A percentile compares a stretch with the other conserved stretches of the same genome.
Evolutionary conservation across 108 stramenopile species (phyloP).

Genomic region (Cyclotella sp.): DNA sequence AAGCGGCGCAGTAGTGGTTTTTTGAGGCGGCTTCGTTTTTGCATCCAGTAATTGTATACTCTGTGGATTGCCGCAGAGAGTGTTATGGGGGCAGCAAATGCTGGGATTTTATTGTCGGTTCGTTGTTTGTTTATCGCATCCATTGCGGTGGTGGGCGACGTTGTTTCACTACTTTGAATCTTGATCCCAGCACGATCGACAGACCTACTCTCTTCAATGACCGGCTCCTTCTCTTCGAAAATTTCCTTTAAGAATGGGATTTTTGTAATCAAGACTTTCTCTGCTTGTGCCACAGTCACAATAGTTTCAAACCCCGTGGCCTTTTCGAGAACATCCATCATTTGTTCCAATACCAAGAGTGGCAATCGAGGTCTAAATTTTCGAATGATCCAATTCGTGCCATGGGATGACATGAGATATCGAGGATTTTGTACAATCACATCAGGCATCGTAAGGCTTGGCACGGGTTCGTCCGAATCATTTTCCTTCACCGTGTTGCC

Average conservation of each 20-base stretch:
- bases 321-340: slow-evolving; percentile 85
- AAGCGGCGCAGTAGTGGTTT: slow-evolving; percentile 90
- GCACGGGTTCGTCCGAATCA: slow-evolving; percentile 3
- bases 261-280: slow-evolving; percentile 58
- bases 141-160: no score
- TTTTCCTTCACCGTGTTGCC: slow-evolving; percentile 7
- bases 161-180: background rate
- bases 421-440: slow-evolving; percentile 42
- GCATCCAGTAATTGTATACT: slow-evolving; percentile 90
- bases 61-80: slow-evolving; percentile 65
- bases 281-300: slow-evolving; percentile 70
- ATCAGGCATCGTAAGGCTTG: slow-evolving; percentile 20
- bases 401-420: slow-evolving; percentile 26
- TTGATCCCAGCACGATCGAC: background rate
- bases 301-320: slow-evolving; percentile 86
- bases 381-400: slow-evolving; percentile 24
- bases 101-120: slow-evolving; percentile 17
- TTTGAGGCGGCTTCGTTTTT: slow-evolving; percentile 85
- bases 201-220: slow-evolving; percentile 14
- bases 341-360: slow-evolving; percentile 65
- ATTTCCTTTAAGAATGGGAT: slow-evolving; percentile 66
- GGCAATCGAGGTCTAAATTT: slow-evolving; percentile 54
- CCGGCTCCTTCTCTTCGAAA: slow-evolving; percentile 38
- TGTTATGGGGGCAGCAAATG: slow-evolving; percentile 49
- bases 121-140: background rate